Conservation (phyloP, 768 basidiomycete species). For the Favolaschia claudopus region DNA sequence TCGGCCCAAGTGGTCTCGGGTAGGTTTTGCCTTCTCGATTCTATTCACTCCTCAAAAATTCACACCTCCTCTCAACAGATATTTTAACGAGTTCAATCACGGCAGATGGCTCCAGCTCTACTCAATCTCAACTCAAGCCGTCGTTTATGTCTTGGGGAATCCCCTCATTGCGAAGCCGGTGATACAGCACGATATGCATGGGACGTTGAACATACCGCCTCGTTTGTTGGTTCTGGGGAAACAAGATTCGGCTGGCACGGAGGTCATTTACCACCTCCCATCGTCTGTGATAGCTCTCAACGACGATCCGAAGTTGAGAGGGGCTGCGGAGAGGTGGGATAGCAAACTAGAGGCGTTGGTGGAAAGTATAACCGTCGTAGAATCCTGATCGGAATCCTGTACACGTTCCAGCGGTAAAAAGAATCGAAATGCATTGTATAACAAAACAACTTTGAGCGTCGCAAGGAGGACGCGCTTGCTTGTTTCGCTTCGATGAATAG, state of each 20-base stretch:
- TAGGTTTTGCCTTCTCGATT: conserved; percentile 15
- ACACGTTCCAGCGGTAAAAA: no score
- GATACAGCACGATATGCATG: conserved; percentile 38
- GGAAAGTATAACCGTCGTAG: no score
- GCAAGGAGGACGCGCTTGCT: no score
- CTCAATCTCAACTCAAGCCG: conserved; percentile 9
- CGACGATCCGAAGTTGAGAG: no score
- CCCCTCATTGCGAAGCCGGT: conserved; percentile 46
- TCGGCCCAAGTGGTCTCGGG: conserved; percentile 34
- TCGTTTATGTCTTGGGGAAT: conserved; percentile 41
- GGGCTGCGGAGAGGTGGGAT: no score
- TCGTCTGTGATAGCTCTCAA: conserved; percentile 39
- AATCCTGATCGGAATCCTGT: no score
- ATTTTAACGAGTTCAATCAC: conserved; percentile 28
- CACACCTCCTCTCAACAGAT: no score
- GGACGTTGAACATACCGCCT: conserved; percentile 42
- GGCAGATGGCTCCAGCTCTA: conserved; percentile 27
- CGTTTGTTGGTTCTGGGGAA: conserved; percentile 42
- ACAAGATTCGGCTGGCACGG: conserved; percentile 34
- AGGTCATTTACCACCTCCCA: conserved; percentile 44
- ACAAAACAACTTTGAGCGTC: no score
- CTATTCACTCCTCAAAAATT: neutral
- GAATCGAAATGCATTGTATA: no score
- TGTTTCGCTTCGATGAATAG: no score
- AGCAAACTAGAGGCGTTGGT: no score